Percentiles rank a stretch among this genome's conserved stretches.
Conservation (phyloP, 108 stramenopile genomes). For the Chaetoceros tenuissimus region DNA sequence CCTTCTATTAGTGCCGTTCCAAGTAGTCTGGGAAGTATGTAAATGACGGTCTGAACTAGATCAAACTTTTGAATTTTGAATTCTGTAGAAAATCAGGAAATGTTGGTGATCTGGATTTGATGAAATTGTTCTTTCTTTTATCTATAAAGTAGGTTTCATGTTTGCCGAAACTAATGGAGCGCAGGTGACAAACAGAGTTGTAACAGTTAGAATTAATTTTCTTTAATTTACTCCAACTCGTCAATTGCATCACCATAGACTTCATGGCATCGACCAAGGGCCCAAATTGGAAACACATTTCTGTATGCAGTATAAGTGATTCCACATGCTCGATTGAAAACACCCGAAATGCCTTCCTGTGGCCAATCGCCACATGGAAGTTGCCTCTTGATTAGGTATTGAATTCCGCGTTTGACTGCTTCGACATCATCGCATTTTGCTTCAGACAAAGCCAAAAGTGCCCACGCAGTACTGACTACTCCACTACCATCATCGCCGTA, state of each 20-base stretch:
- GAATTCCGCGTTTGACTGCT: constrained; percentile 68
- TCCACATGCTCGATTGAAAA: constrained; percentile 96
- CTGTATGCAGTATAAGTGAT: constrained; percentile 99
- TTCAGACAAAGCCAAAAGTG: constrained; percentile 82
- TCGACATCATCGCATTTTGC: constrained; percentile 74
- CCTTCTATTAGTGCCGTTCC: too few species aligned
- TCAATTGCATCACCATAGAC: constrained; percentile 49
- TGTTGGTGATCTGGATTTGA: too few species aligned
- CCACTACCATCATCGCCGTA: constrained; percentile 90
- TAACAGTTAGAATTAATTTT: too few species aligned
- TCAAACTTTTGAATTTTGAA: too few species aligned
- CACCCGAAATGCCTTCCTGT: constrained; percentile 97
- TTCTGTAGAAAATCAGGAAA: too few species aligned
- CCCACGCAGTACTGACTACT: constrained; percentile 97
- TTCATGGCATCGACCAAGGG: constrained; percentile 82
- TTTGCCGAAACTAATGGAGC: too few species aligned
- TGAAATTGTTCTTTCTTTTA: too few species aligned
- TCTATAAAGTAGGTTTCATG: too few species aligned
- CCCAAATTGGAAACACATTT: constrained; percentile 99
- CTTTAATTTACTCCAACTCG: constrained; percentile 4
- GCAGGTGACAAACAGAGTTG: too few species aligned
- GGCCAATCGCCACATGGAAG: constrained; percentile 94
- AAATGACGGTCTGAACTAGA: too few species aligned
- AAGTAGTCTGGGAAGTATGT: too few species aligned
- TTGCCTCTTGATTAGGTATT: constrained; percentile 81